phyloP scores from a whole-genome alignment of 139 green algal genomes.

The Picochlorum sp. region DNA sequence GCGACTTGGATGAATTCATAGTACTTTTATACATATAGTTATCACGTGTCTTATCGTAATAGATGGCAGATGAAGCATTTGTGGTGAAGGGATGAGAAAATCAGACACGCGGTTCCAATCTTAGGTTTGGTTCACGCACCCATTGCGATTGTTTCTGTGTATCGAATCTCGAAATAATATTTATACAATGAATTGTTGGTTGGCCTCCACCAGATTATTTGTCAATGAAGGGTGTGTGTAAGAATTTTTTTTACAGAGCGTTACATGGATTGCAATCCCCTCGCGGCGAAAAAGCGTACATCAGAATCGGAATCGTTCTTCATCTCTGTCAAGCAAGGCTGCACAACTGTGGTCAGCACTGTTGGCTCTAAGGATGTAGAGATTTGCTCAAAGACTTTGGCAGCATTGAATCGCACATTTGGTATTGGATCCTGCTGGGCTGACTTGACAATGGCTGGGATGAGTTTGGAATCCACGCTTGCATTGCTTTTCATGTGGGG shows the following conservation, averaged over 20 bases:
- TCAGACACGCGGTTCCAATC: too few species aligned
- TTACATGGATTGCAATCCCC: constrained; percentile 41
- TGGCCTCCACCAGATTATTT: too few species aligned
- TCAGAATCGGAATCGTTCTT: constrained; percentile 80
- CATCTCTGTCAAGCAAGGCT: constrained; percentile 77
- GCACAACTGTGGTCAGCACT: constrained; percentile 63
- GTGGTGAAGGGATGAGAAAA: too few species aligned
- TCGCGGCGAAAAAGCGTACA: constrained; percentile 82
- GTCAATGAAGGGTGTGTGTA: too few species aligned
- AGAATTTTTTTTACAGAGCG: background rate
- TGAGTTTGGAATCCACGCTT: constrained; percentile 61
- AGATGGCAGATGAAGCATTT: too few species aligned
- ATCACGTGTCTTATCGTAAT: too few species aligned
- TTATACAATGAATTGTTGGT: too few species aligned
- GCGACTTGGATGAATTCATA: too few species aligned
- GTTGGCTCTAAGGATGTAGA: constrained; percentile 57
- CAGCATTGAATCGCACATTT: constrained; percentile 93
- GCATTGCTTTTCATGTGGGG: constrained; percentile 70
- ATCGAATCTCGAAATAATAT: too few species aligned
- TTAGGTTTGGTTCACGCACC: too few species aligned
- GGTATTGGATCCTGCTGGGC: constrained; percentile 62
- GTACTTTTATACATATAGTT: too few species aligned
- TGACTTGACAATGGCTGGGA: constrained; percentile 76
- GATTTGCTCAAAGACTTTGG: constrained; percentile 80
- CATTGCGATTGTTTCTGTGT: too few species aligned